Evolutionary conservation across 345 rosid genomes (phyloP), one percentile per base, ranked within the genome.

Genomic region (Populus pruinosa): DNA sequence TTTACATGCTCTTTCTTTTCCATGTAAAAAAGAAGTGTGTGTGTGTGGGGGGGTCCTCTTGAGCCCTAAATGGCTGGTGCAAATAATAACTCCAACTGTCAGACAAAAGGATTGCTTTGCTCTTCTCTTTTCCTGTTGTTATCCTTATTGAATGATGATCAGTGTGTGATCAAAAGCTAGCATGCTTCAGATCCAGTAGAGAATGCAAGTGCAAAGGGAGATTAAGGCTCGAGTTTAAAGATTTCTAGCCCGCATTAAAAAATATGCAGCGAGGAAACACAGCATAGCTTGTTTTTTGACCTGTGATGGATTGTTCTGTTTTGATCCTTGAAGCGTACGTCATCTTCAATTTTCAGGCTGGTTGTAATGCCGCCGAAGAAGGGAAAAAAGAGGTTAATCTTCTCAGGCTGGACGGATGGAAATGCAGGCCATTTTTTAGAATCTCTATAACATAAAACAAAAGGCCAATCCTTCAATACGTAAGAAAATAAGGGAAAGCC

Each of bases 11-110:
- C 50, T 18, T 9, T 10, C 50, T 50, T 71, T 71, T 23, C 64
- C 36, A 20, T 64, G 63, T 63, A 3, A 29, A 18, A 27, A 33
- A 33, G 0, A 0, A 33, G 36, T n/a, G n/a, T n/a, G n/a, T n/a
- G n/a, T n/a, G n/a, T n/a, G n/a, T n/a, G 6, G 66, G 74, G 74
- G 82, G 82, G 69, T 31, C 82, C 61, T 31, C 44, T 56, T 67
- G 73, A 73, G 8, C 69, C 77, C 82, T 33, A 55, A 53, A 41
- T 29, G 77, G 73, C 29, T 35, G 77, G 23, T 69, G 6, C 53
- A 47, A 69, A 79, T 79, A 13, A 79, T 79, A 68, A 3, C 61
- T 31, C 72, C 81, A 72, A n/a, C 77, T 79, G 74, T 55, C 73
- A 8, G 56, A 71, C 70, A 64, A 71, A 43, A 5, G 68, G 43